Evolutionary conservation across 139 green algal species (phyloP).

Genomic region (Pycnococcus provasolii): DNA sequence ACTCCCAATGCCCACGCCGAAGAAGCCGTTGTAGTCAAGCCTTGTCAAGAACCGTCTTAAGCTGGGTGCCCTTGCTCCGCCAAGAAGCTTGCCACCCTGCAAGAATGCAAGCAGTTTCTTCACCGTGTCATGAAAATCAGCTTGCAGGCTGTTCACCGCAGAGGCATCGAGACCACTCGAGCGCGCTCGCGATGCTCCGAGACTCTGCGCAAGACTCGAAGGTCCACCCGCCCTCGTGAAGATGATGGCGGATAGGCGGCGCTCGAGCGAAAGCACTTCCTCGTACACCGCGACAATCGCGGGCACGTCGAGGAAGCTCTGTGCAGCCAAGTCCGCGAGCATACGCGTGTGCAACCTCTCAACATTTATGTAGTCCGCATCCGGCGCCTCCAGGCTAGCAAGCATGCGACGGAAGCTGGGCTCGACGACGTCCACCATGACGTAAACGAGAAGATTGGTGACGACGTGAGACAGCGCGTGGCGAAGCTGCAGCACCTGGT

Average conservation of each 20-base stretch:
- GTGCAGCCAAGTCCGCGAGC: not conserved
- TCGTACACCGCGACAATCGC: not conserved
- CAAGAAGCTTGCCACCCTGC: not conserved
- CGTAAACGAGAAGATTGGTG: conserved; percentile 1
- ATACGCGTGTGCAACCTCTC: not conserved
- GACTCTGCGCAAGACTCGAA: too few species aligned
- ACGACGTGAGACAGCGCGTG: not conserved
- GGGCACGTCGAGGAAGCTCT: conserved; percentile 3
- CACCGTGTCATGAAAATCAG: not conserved
- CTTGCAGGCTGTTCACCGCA: not conserved
- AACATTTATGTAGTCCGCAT: not conserved
- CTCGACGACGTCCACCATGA: conserved; percentile 12
- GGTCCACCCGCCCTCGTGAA: not conserved
- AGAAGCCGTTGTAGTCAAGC: conserved; percentile 13
- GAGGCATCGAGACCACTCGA: too few species aligned
- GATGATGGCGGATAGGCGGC: not conserved
- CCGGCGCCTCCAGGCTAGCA: not conserved
- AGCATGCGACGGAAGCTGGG: not conserved
- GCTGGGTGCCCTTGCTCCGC: not conserved
- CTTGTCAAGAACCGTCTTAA: not conserved
- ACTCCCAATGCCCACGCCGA: not conserved
- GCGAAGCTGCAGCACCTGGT: not conserved
- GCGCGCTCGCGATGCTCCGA: too few species aligned
- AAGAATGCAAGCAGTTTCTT: not conserved
- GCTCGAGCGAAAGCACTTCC: not conserved